These are phyloP conservation scores for Colletotrichum sp. DNA, from an alignment of 2,329 filamentous ascomycete genomes.

Conservation along the genomic window DNA sequence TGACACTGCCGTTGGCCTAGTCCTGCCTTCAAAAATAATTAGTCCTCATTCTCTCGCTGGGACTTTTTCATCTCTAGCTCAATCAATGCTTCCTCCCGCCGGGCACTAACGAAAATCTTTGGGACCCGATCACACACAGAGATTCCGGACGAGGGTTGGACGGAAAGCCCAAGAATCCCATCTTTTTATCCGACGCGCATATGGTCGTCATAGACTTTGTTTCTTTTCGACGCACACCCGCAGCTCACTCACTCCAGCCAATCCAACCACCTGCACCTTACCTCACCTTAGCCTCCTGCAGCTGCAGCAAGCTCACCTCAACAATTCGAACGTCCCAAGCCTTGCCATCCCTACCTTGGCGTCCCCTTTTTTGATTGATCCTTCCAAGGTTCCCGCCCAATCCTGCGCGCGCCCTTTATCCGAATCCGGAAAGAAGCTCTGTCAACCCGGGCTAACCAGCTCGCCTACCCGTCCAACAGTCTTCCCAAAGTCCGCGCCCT, in stretches of 20 bases:
- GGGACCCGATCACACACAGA: neutral
- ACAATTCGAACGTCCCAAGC: neutral
- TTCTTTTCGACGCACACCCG: neutral
- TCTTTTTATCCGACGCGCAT: neutral
- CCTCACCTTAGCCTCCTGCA: neutral
- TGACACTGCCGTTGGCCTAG: neutral
- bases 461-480: neutral
- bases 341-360: neutral
- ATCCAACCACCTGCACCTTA: neutral
- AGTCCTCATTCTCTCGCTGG: neutral
- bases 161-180: slow-evolving; percentile 4
- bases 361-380: neutral
- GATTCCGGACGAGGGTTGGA: neutral
- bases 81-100: neutral
- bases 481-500: neutral
- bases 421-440: slow-evolving; percentile 17
- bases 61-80: neutral
- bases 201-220: slow-evolving; percentile 20
- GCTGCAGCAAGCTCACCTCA: neutral
- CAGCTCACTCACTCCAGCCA: neutral
- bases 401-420: neutral
- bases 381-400: neutral
- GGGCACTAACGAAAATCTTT: neutral
- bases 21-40: neutral
- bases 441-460: neutral